Evolutionary conservation across 495 filamentous ascomycete genomes (phyloP), one percentile per base, ranked within the genome.

Genomic region (Penicillium cataractarum): DNA sequence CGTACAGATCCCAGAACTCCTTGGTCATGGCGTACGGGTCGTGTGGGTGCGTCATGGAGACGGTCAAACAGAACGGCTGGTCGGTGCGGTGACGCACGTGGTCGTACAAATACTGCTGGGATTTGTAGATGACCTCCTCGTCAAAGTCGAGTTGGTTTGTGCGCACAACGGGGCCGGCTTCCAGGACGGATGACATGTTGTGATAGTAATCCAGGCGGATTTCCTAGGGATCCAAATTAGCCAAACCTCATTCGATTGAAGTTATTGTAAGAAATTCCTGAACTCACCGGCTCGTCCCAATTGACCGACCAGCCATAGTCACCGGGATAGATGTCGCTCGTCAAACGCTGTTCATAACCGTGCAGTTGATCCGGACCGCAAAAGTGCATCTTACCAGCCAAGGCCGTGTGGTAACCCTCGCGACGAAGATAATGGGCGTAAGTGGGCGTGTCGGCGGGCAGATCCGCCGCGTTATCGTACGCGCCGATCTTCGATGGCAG

Each of bases 331-430:
- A 97, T 96, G 72, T 97, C 92, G 61, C 85, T 88, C n/a, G 92
- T 97, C 65, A 97, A 80, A 57, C 92, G 84, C 67, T 89, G 87
- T 78, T 97, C 92, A 68, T 92, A 97, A 33, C 92, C 92, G 74
- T 97, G 92, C 55, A 96, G 81, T 77, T 97, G 92, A 68, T 97
- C 92, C 2, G 82, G 81, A 49, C 92, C 92, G 59, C 93, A 90
- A 74, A 97, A 97, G 73, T 97, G 92, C 92, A 97, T 97, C 82
- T 97, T 97, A 57, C 92, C 92, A 0, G 92, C 91, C 63, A 97
- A 77, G 5, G 87, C 88, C n/a, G 92, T 95, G 76, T 96, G 89
- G 69, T 97, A 97, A 48, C 90, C 91, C 68, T 89, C 85, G 17
- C 82, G 79, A n/a, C 92, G 90, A 46, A 97, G 80, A 73, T 96